phyloP scores from a whole-genome alignment of 331 rosid species.

The Acacia pycnantha region DNA sequence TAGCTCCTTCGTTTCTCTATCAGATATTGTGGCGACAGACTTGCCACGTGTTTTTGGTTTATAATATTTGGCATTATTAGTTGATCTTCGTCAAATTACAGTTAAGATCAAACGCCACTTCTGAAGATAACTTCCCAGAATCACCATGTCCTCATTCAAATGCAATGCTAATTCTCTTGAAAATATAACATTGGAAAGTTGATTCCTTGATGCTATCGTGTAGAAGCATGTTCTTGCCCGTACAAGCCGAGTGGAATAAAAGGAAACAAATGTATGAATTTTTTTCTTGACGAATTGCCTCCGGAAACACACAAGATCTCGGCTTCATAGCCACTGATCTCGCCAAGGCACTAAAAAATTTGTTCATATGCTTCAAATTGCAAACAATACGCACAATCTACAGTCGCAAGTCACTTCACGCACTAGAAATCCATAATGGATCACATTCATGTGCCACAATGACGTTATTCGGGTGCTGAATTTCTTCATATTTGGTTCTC shows the following conservation, averaged over 20 bases:
- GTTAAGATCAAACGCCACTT: neutral
- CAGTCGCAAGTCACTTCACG: constrained; percentile 9
- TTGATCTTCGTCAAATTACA: neutral
- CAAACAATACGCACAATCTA: no score
- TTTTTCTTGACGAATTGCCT: constrained; percentile 7
- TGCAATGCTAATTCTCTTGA: neutral
- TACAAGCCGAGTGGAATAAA: neutral
- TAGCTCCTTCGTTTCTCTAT: constrained; percentile 23
- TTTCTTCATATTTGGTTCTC: constrained; percentile 24
- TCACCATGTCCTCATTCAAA: neutral
- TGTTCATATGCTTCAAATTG: neutral
- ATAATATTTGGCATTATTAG: neutral
- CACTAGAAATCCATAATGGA: constrained; percentile 13
- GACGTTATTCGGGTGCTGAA: constrained; percentile 7
- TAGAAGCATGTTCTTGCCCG: constrained; percentile 8
- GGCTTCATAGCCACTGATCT: constrained; percentile 16
- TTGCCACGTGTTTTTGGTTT: neutral
- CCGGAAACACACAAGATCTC: neutral
- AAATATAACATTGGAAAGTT: neutral
- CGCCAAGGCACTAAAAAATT: constrained; percentile 5
- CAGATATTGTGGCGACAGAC: constrained; percentile 26
- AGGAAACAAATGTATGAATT: constrained; percentile 14
- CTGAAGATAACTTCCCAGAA: neutral
- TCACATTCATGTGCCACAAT: constrained; percentile 28
- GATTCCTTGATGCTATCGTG: neutral